phyloP scores from a whole-genome alignment of 1,284 basidiomycete genomes.

The Apiotrichum gamsii region DNA sequence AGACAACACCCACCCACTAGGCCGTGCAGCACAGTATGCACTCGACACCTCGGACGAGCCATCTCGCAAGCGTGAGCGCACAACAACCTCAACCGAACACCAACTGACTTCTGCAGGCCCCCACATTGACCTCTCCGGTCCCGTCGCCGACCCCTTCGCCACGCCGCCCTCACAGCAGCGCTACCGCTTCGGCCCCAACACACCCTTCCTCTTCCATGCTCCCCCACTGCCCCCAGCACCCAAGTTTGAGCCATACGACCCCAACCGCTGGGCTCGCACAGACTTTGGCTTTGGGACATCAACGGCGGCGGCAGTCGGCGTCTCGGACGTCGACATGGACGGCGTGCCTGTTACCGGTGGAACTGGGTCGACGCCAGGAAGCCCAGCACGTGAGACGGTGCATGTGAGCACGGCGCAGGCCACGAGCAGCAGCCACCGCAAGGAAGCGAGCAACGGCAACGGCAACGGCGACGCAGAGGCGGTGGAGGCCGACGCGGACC shows the following conservation, averaged over 20 bases:
- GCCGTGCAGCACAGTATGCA: constrained; percentile 28
- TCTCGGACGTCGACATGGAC: constrained; percentile 34
- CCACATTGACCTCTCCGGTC: constrained; percentile 31
- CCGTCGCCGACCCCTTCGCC: constrained; percentile 2
- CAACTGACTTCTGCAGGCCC: constrained; percentile 20
- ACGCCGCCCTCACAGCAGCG: background rate
- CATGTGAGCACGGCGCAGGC: background rate
- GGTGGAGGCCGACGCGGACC: constrained; percentile 16
- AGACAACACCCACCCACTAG: constrained; percentile 24
- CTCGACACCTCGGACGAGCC: constrained; percentile 36
- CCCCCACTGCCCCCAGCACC: constrained; percentile 16
- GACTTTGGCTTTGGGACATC: constrained; percentile 20
- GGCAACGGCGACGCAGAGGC: constrained; percentile 1
- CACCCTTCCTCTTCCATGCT: constrained; percentile 31
- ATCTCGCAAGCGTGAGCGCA: constrained; percentile 37
- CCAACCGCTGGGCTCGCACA: constrained; percentile 30
- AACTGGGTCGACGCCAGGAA: constrained; percentile 4
- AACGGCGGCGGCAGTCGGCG: background rate
- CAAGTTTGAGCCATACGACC: constrained; percentile 30
- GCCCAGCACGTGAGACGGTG: constrained; percentile 17
- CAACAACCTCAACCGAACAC: background rate
- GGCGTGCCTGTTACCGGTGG: background rate
- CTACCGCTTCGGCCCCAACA: constrained; percentile 23
- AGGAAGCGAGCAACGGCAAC: background rate
- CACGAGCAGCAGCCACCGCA: no score